Evolutionary conservation across 108 stramenopile species (phyloP).

Genomic region (Schizochytrium sp.): DNA sequence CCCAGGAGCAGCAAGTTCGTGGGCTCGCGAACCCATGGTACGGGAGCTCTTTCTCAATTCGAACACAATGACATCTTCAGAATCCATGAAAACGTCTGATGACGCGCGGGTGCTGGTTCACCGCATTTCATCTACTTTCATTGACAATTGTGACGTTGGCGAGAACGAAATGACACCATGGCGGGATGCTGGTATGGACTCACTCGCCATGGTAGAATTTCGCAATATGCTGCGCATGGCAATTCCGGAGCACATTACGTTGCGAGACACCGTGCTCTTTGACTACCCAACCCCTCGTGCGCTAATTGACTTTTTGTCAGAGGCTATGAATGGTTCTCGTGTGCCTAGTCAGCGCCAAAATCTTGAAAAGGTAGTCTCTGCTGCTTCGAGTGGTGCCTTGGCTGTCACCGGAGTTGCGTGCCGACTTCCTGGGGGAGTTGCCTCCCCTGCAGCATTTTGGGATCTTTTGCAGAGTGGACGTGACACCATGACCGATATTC

Average conservation of each 20-base stretch:
- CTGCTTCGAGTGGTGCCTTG: neutral
- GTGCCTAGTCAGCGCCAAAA: too few relatives aligned
- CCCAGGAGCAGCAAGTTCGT: neutral
- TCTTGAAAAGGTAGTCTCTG: too few relatives aligned
- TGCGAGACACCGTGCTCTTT: slow-evolving; percentile 23
- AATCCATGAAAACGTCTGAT: too few relatives aligned
- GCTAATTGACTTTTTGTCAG: neutral
- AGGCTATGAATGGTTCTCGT: neutral
- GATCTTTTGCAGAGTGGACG: neutral
- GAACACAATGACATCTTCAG: too few relatives aligned
- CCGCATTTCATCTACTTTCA: neutral
- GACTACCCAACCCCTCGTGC: slow-evolving; percentile 22
- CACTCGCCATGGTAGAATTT: slow-evolving; percentile 18
- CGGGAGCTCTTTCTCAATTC: neutral
- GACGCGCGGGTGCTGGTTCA: neutral
- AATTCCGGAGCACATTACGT: neutral
- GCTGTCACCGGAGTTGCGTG: neutral
- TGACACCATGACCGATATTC: neutral
- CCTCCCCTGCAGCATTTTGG: neutral
- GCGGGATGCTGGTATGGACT: slow-evolving; percentile 12
- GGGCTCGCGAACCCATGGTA: neutral
- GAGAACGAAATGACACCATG: neutral
- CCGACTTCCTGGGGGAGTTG: neutral
- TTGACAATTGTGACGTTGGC: neutral
- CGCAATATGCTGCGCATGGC: neutral